These are phyloP conservation scores for Solidago caesia DNA, from an alignment of 129 eudicot genomes.

Conservation along the genomic window DNA sequence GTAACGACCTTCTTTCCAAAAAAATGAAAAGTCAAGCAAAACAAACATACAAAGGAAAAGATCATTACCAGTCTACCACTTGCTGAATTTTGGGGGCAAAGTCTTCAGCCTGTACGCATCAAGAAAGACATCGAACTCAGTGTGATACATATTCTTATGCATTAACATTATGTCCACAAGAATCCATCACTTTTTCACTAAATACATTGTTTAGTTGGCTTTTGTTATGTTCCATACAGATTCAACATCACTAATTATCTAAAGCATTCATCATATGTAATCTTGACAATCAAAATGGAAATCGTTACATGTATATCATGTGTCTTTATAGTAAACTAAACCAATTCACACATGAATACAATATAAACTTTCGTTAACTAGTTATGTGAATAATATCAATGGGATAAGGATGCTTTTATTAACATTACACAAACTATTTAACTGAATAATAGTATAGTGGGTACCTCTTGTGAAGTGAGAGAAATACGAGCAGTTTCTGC, in stretches of 20 bases:
- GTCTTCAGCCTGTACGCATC: slow-evolving; percentile 68
- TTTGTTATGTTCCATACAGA: not conserved
- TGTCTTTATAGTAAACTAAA: not conserved
- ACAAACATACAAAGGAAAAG: slow-evolving; percentile 1
- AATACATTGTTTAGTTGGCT: not conserved
- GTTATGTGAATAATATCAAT: not conserved
- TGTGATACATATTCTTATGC: too few species aligned
- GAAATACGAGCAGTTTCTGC: slow-evolving; percentile 90
- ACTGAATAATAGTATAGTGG: not conserved
- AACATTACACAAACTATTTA: not conserved
- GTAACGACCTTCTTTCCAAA: too few species aligned
- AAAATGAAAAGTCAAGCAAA: too few species aligned
- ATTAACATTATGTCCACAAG: too few species aligned
- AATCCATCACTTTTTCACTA: too few species aligned
- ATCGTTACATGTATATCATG: not conserved
- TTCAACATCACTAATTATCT: not conserved
- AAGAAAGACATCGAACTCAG: not conserved
- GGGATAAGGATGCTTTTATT: not conserved
- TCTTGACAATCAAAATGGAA: not conserved
- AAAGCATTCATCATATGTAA: not conserved
- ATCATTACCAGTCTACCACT: slow-evolving; percentile 83
- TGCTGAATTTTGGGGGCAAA: slow-evolving; percentile 89
- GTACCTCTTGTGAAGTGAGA: slow-evolving; percentile 68
- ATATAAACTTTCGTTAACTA: not conserved
- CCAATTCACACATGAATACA: not conserved